These are phyloP conservation scores for Candida boleticola DNA, from an alignment of 805 yeast species.

Conservation along the genomic window DNA sequence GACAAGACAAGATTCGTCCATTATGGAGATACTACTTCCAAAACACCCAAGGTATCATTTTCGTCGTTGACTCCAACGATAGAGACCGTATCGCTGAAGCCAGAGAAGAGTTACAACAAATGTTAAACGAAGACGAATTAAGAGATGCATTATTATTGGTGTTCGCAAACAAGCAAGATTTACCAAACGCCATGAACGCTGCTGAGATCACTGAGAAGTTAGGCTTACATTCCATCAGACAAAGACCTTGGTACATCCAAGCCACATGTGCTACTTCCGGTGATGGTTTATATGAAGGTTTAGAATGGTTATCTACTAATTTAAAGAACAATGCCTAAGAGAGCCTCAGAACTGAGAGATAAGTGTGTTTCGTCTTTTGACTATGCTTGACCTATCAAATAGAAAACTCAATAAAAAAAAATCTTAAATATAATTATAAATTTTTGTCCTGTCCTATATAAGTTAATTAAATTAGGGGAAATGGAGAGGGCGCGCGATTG, in stretches of 20 bases:
- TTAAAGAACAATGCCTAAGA: conserved; percentile 23
- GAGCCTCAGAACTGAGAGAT: too few relatives aligned
- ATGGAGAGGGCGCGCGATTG: too few relatives aligned
- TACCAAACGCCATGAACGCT: conserved; percentile 45
- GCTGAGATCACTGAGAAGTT: conserved; percentile 44
- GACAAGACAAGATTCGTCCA: conserved; percentile 44
- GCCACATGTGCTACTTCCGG: conserved; percentile 43
- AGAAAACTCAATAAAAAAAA: too few relatives aligned
- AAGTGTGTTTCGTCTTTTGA: too few relatives aligned
- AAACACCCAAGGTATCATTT: conserved; percentile 42
- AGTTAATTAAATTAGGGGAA: too few relatives aligned
- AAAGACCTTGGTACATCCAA: conserved; percentile 44
- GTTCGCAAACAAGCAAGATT: conserved; percentile 43
- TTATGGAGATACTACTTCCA: conserved; percentile 46
- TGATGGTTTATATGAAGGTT: conserved; percentile 37
- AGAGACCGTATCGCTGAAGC: conserved; percentile 44
- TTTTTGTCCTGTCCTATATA: too few relatives aligned
- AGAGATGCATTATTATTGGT: conserved; percentile 40
- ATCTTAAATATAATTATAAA: too few relatives aligned
- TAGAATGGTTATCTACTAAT: conserved; percentile 37
- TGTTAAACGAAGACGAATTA: conserved; percentile 44
- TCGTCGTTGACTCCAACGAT: conserved; percentile 43
- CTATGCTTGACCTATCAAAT: too few relatives aligned
- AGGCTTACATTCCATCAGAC: conserved; percentile 42
- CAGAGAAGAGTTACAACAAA: conserved; percentile 42